Percentiles rank a stretch among this genome's conserved stretches.
phyloP scores from a whole-genome alignment of 192 early-diverging fungal species.

The Backusella circina region DNA sequence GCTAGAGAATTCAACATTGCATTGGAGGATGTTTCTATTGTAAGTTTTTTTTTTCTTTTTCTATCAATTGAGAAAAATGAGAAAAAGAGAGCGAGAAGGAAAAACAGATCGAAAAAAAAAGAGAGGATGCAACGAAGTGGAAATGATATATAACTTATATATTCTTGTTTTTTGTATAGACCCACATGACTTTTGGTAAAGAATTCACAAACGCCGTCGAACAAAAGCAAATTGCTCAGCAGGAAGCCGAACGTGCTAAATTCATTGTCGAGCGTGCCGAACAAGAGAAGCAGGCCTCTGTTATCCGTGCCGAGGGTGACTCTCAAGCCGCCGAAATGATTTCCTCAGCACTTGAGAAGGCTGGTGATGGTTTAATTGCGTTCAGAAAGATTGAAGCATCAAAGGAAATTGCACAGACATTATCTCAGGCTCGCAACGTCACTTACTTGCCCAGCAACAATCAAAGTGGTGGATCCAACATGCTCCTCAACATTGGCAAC shows the following conservation, averaged over 20 bases:
- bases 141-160: not conserved
- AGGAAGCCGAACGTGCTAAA: slow-evolving; percentile 97
- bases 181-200: slow-evolving; percentile 97
- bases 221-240: slow-evolving; percentile 98
- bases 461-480: slow-evolving; percentile 55
- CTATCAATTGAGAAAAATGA: not conserved
- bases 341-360: slow-evolving; percentile 84
- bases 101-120: not conserved
- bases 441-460: slow-evolving; percentile 82
- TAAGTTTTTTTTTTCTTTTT: slow-evolving; percentile 37
- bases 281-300: slow-evolving; percentile 94
- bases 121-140: not conserved
- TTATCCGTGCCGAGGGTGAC: slow-evolving; percentile 98
- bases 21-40: slow-evolving; percentile 98
- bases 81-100: not conserved
- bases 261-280: slow-evolving; percentile 97
- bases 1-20: slow-evolving; percentile 94
- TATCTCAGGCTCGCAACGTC: slow-evolving; percentile 78
- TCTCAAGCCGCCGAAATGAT: slow-evolving; percentile 90
- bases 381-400: slow-evolving; percentile 96
- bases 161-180: slow-evolving; percentile 42
- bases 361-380: slow-evolving; percentile 88
- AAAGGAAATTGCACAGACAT: slow-evolving; percentile 90
- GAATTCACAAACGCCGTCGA: slow-evolving; percentile 99
- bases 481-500: slow-evolving; percentile 68